These are phyloP conservation scores for Nannochloropsis granulata DNA, from an alignment of 108 stramenopile genomes.

Conservation along the genomic window DNA sequence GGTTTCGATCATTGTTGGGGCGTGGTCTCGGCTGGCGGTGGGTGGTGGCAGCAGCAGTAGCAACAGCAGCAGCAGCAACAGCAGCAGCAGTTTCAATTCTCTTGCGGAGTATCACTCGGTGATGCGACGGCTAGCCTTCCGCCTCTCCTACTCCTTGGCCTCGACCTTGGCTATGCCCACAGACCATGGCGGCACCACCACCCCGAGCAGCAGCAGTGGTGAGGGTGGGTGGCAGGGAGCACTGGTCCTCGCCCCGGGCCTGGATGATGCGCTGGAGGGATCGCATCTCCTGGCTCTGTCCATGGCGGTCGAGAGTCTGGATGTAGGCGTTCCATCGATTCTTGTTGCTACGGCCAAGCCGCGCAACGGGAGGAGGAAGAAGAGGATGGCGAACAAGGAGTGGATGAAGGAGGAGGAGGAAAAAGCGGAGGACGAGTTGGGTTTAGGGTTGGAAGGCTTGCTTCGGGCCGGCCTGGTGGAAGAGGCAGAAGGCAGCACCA, in stretches of 20 bases:
- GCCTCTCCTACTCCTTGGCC: not conserved
- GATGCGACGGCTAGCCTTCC: not conserved
- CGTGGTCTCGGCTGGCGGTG: not conserved
- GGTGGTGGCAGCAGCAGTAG: not conserved
- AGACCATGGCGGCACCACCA: not conserved
- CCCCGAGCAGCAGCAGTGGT: not conserved
- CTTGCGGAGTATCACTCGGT: not conserved
- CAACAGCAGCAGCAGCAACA: not conserved
- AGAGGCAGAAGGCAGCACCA: not conserved
- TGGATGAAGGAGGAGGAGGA: not conserved
- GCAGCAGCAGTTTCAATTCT: too few relatives aligned
- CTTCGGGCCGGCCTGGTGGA: not conserved
- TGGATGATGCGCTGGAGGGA: not conserved
- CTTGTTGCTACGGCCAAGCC: not conserved
- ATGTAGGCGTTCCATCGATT: not conserved
- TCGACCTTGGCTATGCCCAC: not conserved
- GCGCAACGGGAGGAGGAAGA: not conserved
- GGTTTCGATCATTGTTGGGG: not conserved
- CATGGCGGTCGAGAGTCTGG: not conserved
- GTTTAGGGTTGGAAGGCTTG: not conserved
- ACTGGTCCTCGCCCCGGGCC: not conserved
- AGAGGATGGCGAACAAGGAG: not conserved
- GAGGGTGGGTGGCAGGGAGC: not conserved
- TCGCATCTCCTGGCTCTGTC: not conserved
- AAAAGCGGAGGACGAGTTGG: not conserved